phyloP scores from a whole-genome alignment of 352 stramenopile species.

The Globisporangium okanoganense region DNA sequence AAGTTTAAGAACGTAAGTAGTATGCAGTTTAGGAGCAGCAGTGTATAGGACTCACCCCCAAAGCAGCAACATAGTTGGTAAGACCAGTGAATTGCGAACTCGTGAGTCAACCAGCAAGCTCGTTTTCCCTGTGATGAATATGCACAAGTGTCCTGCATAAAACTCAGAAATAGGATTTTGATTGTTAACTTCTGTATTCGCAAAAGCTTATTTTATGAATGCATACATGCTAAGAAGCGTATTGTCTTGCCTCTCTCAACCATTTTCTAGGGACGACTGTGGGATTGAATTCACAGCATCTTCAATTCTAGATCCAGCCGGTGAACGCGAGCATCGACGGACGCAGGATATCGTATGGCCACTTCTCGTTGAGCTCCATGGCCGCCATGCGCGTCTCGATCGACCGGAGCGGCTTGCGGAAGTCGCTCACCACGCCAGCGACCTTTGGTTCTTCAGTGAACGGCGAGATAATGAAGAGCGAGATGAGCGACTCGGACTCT shows the following conservation, averaged over 20 bases:
- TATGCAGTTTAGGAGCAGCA: background rate
- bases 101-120: background rate
- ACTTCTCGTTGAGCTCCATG: constrained; percentile 21
- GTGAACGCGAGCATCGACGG: constrained; percentile 26
- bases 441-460: constrained; percentile 29
- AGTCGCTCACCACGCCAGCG: constrained; percentile 17
- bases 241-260: too few relatives aligned
- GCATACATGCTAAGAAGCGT: too few relatives aligned
- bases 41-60: background rate
- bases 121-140: background rate
- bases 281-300: background rate
- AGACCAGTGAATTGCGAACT: background rate
- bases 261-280: too few relatives aligned
- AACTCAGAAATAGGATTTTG: too few relatives aligned
- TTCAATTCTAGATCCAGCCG: constrained; percentile 26
- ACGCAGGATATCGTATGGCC: constrained; percentile 30
- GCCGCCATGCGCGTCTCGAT: constrained; percentile 27
- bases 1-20: background rate
- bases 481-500: constrained; percentile 22
- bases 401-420: constrained; percentile 18
- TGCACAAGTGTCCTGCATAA: background rate
- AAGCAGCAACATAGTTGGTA: background rate
- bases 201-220: too few relatives aligned
- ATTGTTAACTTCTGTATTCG: too few relatives aligned
- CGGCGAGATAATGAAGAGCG: constrained; percentile 20